A percentile compares a stretch with the other conserved stretches of the same genome.
These are phyloP conservation scores for Boletus sp. DNA, from an alignment of 1,284 basidiomycete species.

Conservation along the genomic window DNA sequence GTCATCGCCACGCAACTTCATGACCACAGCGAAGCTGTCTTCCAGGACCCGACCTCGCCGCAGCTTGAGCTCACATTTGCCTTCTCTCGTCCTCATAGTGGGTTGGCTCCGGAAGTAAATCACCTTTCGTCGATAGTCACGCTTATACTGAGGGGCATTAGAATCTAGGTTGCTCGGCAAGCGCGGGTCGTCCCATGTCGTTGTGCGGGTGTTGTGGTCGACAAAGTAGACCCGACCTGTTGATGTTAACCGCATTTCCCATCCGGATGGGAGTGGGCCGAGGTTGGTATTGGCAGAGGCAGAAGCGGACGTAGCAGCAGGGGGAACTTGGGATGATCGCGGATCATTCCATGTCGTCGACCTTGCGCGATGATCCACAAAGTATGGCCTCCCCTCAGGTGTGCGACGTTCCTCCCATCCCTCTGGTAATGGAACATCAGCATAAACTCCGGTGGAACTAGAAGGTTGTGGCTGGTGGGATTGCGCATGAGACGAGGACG, in stretches of 20 bases:
- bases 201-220: conserved; percentile 75
- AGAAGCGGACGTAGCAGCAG: conserved; percentile 54
- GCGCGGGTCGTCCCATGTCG: conserved; percentile 76
- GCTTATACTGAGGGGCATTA: conserved; percentile 98
- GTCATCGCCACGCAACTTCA: conserved; percentile 91
- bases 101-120: conserved; percentile 99
- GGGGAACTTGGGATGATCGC: conserved; percentile 42
- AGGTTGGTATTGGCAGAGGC: conserved; percentile 85
- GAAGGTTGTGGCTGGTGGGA: conserved; percentile 15
- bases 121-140: conserved; percentile 96
- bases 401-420: conserved; percentile 99
- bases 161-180: conserved; percentile 72
- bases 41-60: conserved; percentile 92
- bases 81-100: conserved; percentile 82
- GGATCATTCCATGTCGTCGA: conserved; percentile 99
- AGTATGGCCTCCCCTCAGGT: conserved; percentile 96
- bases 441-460: conserved; percentile 23
- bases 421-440: conserved; percentile 80
- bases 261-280: conserved; percentile 90
- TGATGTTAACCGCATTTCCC: conserved; percentile 77
- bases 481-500: conserved; percentile 7
- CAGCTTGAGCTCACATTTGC: conserved; percentile 97
- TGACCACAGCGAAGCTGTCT: conserved; percentile 94
- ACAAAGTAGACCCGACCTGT: conserved; percentile 75
- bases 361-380: conserved; percentile 93